Evolutionary conservation across 192 early-diverging fungal genomes (phyloP), one percentile per base, ranked within the genome.

Genomic region (Paraglomus occultum): DNA sequence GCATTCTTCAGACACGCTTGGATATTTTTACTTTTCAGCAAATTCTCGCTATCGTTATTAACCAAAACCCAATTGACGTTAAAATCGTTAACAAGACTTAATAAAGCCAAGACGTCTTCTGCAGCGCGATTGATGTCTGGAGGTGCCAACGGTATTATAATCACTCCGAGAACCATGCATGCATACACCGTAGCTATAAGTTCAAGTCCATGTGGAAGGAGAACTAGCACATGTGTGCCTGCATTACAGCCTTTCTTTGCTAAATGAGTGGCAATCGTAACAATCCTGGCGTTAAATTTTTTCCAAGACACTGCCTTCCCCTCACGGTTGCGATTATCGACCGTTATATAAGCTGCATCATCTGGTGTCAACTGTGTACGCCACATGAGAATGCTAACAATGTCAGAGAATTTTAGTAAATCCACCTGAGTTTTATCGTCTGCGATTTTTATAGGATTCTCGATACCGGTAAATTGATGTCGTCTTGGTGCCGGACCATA

Each of bases 361-460:
- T 93, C 86, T 18, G 88, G 88, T 49, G 80, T 67, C 23, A 83
- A 68, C 0, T 77, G 74, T n/a, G 86, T 80, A 14, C 93, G 82
- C 88, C 90, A 93, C n/a, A 82, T 73, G 46, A 95, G 77, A 0
- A 95, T 64, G 63, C 94, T 90, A 11, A 84, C 74, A 47, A 95
- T 81, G 67, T 84, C 89, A 12, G 75, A 61, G 61, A 95, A 94
- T 54, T 83, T 71, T 4, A 76, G 73, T 54, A 95, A 70, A 70
- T 95, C 88, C 23, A 83, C 80, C 23, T 84, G 83, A 4, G 90
- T 85, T 42, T 80, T 79, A 71, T 92, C 92, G 67, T 94, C 93
- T 42, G 87, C 53, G 6, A 90, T 80, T 40, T 85, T 82, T 48
- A 74, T 72, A 11, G 85, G 78, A 47, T 81, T 73, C 70, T 88